phyloP scores from a whole-genome alignment of 177 flowering plant genomes.

The Vitis hybrid region DNA sequence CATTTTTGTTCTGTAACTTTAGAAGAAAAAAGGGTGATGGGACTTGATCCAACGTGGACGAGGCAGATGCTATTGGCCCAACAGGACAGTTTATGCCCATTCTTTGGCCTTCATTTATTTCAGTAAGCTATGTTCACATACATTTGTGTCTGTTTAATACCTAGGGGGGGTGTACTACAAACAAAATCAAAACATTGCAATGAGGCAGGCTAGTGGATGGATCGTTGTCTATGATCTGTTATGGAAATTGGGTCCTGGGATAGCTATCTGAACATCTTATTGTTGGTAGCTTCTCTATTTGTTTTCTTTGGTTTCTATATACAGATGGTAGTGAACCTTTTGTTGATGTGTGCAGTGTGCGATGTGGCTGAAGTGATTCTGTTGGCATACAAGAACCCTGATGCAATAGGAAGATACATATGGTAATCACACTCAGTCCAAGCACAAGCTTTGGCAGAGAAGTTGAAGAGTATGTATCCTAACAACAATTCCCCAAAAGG shows the following conservation, averaged over 20 bases:
- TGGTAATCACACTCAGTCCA: not conserved
- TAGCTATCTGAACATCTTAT: not conserved
- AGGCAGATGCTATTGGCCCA: too few species aligned
- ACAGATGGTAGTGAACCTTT: not conserved
- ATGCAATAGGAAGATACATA: constrained; percentile 9
- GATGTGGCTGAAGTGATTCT: constrained; percentile 6
- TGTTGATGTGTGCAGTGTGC: constrained; percentile 7
- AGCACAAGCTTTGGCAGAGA: constrained; percentile 1
- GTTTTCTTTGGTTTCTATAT: not conserved
- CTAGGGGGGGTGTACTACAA: too few species aligned
- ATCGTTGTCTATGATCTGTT: not conserved
- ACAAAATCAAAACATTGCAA: too few species aligned
- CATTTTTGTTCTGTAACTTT: not conserved
- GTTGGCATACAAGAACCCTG: constrained; percentile 4
- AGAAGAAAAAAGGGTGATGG: too few species aligned
- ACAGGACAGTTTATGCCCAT: too few species aligned
- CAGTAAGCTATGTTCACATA: too few species aligned
- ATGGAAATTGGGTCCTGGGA: too few species aligned
- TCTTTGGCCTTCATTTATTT: too few species aligned
- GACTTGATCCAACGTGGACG: too few species aligned
- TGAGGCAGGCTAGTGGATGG: too few species aligned
- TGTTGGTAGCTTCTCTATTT: not conserved
- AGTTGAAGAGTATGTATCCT: constrained; percentile 9
- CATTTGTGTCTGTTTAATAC: too few species aligned
- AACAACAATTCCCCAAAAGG: constrained; percentile 1